Evolutionary conservation across 352 stramenopile species (phyloP).

Genomic region (Globisporangium lucens): DNA sequence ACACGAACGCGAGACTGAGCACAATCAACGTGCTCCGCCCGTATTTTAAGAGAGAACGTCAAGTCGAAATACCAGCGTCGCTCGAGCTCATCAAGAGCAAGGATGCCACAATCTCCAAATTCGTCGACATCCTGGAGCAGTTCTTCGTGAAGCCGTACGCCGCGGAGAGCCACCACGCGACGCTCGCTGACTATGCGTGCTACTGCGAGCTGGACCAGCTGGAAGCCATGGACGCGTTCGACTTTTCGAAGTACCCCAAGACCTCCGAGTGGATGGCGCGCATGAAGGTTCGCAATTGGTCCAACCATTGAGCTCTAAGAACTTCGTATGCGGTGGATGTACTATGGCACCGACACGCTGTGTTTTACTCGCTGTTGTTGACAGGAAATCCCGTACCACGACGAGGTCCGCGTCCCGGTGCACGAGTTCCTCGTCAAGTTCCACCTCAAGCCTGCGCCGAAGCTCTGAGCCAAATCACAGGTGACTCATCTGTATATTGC

Average conservation of each 20-base stretch:
- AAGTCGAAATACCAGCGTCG: too few relatives aligned
- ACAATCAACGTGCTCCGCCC: too few relatives aligned
- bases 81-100: too few relatives aligned
- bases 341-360: slow-evolving; percentile 9
- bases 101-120: too few relatives aligned
- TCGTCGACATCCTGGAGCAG: too few relatives aligned
- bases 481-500: neutral
- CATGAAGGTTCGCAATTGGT: slow-evolving; percentile 14
- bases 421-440: slow-evolving; percentile 32
- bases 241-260: slow-evolving; percentile 37
- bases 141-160: too few relatives aligned
- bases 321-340: too few relatives aligned
- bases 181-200: slow-evolving; percentile 40
- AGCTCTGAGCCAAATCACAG: neutral
- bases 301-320: too few relatives aligned
- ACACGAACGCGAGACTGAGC: too few relatives aligned
- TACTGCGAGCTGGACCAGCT: slow-evolving; percentile 45
- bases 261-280: slow-evolving; percentile 33
- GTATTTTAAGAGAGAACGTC: too few relatives aligned
- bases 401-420: slow-evolving; percentile 31
- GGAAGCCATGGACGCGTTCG: slow-evolving; percentile 30
- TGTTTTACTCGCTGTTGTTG: neutral
- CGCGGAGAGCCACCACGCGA: slow-evolving; percentile 15
- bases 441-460: slow-evolving; percentile 15
- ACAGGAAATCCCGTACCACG: slow-evolving; percentile 15